phyloP scores from a whole-genome alignment of 139 green algal genomes.

The Chlamydomonas incerta region DNA sequence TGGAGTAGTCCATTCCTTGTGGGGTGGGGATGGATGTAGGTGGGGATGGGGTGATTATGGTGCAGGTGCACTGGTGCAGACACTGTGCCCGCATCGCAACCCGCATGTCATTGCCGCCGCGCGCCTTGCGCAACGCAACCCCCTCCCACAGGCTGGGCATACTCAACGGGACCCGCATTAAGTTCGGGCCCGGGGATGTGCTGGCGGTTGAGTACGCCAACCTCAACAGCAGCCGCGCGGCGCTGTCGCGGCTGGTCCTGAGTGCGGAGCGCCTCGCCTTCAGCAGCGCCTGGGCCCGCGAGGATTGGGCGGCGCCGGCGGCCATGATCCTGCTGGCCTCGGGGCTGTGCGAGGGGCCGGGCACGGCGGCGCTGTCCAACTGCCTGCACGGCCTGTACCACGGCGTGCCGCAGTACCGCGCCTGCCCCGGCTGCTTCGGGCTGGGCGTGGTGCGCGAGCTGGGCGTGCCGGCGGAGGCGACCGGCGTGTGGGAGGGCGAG shows the following conservation, averaged over 20 bases:
- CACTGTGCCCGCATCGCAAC: no score
- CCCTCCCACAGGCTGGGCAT: background rate
- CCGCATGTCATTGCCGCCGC: no score
- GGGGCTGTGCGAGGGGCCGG: background rate
- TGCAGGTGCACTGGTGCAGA: no score
- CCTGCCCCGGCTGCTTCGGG: background rate
- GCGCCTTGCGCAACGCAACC: no score
- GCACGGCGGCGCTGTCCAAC: background rate
- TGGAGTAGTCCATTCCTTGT: no score
- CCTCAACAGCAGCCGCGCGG: background rate
- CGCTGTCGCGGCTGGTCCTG: background rate
- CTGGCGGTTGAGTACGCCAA: background rate
- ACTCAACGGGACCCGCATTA: background rate
- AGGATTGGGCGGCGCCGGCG: no score
- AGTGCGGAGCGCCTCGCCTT: background rate
- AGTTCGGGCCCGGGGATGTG: background rate
- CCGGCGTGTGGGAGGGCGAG: background rate
- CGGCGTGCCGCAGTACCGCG: background rate
- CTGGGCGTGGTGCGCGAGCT: slow-evolving; percentile 9
- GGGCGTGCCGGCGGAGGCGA: background rate
- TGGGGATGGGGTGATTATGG: no score
- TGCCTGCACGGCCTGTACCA: slow-evolving; percentile 12
- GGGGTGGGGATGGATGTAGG: no score
- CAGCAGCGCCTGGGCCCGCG: no score
- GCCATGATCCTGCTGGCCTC: background rate